Base-by-base conservation (phyloP, 1,139 yeast species). In the Magnusiomyces tetraspermus region DNA sequence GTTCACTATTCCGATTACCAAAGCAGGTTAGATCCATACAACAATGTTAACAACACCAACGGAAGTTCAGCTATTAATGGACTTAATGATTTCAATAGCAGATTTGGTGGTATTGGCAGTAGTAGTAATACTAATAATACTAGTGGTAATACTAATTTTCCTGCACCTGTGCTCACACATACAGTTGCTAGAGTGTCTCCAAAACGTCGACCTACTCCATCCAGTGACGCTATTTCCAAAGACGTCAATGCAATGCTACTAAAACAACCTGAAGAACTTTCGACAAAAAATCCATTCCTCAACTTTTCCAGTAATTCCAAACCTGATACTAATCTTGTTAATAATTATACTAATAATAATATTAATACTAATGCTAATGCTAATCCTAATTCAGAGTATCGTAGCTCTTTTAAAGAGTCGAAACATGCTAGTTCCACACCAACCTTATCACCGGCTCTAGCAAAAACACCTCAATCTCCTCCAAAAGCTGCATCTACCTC, bases 201-300 rank as follows among this genome's bases (percentile, higher is more conserved):
- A 4, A 38, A 38, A 38, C 19, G 43, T 11, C 43, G 43, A 4
- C 41, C 45, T 1, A 40, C 33, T 23, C 24, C 45, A 10, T 33
- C 42, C 21, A 40, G n/a, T 13, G 43, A 42, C 37, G 22, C 42
- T n/a, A 30, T 50, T 26, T 17, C 49, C 15, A 38, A 26, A 21
- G 30, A 28, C 22, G 36, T 46, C 24, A 42, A 42, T 22, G 30
- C 45, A 4, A 15, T 38, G 4, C 15, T 17, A 17, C 21, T 22
- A 4, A 38, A 6, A 4, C 15, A 38, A 38, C n/a, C n/a, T 13
- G 23, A 17, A 11, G 17, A 17, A 15, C 23, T 17, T 24, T 17
- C 21, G 21, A 11, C 43, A 11, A 38, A 19, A 13, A 17, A 17
- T 21, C 23, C 43, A 17, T 17, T 15, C 3, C 17, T 11, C 11